Base-by-base conservation (phyloP, 2,329 filamentous ascomycete species). In the Venturia effusa region DNA sequence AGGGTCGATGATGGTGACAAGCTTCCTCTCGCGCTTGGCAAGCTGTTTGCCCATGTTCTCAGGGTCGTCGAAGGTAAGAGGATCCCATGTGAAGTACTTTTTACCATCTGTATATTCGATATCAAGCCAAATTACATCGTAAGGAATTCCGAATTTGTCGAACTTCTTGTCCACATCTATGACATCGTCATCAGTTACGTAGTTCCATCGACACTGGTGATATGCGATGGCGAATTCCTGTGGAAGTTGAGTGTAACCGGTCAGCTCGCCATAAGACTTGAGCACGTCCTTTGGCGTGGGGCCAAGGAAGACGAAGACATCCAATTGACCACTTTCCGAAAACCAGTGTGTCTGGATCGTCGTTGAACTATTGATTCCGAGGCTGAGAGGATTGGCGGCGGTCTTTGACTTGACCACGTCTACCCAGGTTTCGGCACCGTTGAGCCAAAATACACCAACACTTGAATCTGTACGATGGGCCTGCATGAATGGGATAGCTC, bases 141-240 rank as follows among this genome's bases (percentile, higher is more conserved):
- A 99, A 0, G 94, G 94, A 63, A 99, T 97, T 73, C 90, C 88
- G 76, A 87, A 85, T 78, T 94, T 95, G 79, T 97, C 92, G 79
- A 99, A 96, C 74, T 95, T 96, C 68, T 89, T 87, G 74, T 97
- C 92, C 51, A 99, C 93, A 71, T 97, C 92, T 75, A 90, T 95
- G 65, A 99, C 92, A 76, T 99, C 94, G 68, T 97, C 92, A 70
- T 97, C 93, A 0, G 91, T 95, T 64, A 97, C 88, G 73, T 99
- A 99, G 78, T 99, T 99, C 94, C 94, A 99, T 70, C 94, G 89
- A 75, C 94, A 97, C 75, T 99, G 94, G 72, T 99, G 94, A 76
- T 97, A 97, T 15, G 85, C 94, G 68, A 99, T 86, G 1, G 93
- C 84, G 70, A 97, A 97, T 67, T 94, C 88, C 71, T 96, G 92